phyloP scores from a whole-genome alignment of 2,329 filamentous ascomycete genomes.

The Aureobasidium sp. region DNA sequence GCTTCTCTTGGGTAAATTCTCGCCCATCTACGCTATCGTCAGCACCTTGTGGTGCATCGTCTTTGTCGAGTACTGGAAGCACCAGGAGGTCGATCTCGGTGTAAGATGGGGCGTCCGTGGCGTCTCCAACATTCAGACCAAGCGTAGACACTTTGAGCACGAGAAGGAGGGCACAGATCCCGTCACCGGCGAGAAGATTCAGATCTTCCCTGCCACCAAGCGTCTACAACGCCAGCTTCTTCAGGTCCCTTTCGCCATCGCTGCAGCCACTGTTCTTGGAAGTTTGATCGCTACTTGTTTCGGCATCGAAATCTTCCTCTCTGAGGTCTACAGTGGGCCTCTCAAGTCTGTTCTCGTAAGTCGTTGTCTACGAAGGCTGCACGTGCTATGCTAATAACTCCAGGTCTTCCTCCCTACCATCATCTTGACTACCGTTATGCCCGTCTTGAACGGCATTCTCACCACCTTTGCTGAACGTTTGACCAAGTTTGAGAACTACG shows the following conservation, averaged over 20 bases:
- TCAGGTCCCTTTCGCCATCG: conserved; percentile 76
- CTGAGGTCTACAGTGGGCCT: conserved; percentile 83
- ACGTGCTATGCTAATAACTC: conserved; percentile 38
- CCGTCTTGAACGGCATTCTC: conserved; percentile 67
- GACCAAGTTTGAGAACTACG: conserved; percentile 85
- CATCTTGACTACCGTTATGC: conserved; percentile 74
- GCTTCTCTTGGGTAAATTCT: conserved; percentile 79
- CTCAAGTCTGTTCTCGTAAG: conserved; percentile 68
- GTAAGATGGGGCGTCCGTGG: conserved; percentile 84
- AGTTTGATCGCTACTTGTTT: conserved; percentile 81
- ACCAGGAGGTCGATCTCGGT: conserved; percentile 78
- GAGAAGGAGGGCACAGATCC: conserved; percentile 71
- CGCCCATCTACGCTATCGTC: conserved; percentile 67
- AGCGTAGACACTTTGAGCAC: conserved; percentile 69
- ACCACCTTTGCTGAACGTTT: conserved; percentile 69
- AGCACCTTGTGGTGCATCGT: conserved; percentile 81
- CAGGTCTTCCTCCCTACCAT: conserved; percentile 75
- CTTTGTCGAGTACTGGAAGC: conserved; percentile 95
- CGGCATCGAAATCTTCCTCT: conserved; percentile 90
- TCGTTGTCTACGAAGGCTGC: conserved; percentile 37
- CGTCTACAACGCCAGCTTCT: conserved; percentile 70
- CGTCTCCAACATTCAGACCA: conserved; percentile 72
- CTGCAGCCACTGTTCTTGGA: conserved; percentile 65
- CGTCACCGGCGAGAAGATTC: conserved; percentile 70
- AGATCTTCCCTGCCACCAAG: conserved; percentile 68